Percentiles rank a stretch among this genome's conserved stretches.
Evolutionary conservation across 2,329 filamentous ascomycete species (phyloP).

Genomic region (Aspergillus sp.): DNA sequence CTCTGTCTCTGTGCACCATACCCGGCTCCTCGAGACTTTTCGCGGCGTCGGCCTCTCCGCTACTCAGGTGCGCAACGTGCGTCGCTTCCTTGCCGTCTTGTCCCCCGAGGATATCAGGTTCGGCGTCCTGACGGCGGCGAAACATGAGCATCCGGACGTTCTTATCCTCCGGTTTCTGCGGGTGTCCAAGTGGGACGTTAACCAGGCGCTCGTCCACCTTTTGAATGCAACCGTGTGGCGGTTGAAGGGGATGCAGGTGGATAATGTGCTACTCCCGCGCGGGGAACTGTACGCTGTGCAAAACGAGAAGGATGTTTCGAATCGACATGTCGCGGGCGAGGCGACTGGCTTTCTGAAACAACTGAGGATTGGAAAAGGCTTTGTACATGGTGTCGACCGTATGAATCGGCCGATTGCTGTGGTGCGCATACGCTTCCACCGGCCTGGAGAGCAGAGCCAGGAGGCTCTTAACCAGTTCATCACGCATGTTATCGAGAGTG

Average conservation of each 20-base stretch:
- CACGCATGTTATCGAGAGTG: slow-evolving; percentile 86
- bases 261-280: slow-evolving; percentile 74
- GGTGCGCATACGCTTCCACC: slow-evolving; percentile 77
- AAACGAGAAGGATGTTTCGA: slow-evolving; percentile 44
- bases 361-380: slow-evolving; percentile 83
- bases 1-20: slow-evolving; percentile 27
- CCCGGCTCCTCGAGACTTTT: slow-evolving; percentile 10
- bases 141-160: slow-evolving; percentile 87
- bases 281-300: slow-evolving; percentile 67
- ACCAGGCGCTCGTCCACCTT: slow-evolving; percentile 85
- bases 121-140: slow-evolving; percentile 86
- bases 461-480: slow-evolving; percentile 81
- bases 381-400: slow-evolving; percentile 79
- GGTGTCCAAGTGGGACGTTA: slow-evolving; percentile 86
- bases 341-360: slow-evolving; percentile 75
- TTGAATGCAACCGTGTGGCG: slow-evolving; percentile 90
- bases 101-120: slow-evolving; percentile 73
- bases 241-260: slow-evolving; percentile 74
- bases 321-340: slow-evolving; percentile 57
- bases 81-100: slow-evolving; percentile 71
- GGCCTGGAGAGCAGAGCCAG: slow-evolving; percentile 76
- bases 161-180: slow-evolving; percentile 75
- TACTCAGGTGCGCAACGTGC: slow-evolving; percentile 69
- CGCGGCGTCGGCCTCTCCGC: slow-evolving; percentile 7
- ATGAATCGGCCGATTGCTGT: slow-evolving; percentile 78